These are phyloP conservation scores for Ophiostoma montium DNA, from an alignment of 2,329 filamentous ascomycete genomes.

Conservation along the genomic window DNA sequence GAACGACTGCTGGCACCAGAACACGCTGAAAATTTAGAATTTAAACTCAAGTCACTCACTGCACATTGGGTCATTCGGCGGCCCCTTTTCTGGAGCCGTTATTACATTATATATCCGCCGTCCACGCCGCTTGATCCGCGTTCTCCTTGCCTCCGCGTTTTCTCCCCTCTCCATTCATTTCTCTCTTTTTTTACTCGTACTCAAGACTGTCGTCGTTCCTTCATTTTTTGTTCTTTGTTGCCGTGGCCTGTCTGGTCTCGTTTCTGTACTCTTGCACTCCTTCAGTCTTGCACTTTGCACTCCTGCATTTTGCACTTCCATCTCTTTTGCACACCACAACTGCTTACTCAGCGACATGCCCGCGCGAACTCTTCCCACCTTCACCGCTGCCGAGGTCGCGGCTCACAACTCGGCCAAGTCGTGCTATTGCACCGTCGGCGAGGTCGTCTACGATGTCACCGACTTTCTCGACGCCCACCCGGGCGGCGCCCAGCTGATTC, in stretches of 20 bases:
- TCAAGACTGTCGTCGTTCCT: too few relatives aligned
- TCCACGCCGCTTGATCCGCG: background rate
- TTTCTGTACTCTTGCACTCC: background rate
- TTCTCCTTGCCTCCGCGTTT: background rate
- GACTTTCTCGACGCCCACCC: conserved; percentile 83
- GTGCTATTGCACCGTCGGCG: conserved; percentile 84
- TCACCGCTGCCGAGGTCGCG: conserved; percentile 68
- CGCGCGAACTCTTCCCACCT: conserved; percentile 55
- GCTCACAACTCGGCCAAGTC: conserved; percentile 66
- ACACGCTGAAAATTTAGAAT: background rate
- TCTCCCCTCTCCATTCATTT: too few relatives aligned
- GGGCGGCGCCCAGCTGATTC: conserved; percentile 73
- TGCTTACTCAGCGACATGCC: background rate
- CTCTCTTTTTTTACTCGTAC: too few relatives aligned
- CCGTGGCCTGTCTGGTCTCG: background rate
- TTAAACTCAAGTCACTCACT: too few relatives aligned
- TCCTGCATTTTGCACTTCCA: background rate
- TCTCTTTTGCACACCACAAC: background rate
- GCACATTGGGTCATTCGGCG: background rate
- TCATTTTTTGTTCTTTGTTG: too few relatives aligned
- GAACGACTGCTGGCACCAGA: too few relatives aligned
- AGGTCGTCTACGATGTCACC: conserved; percentile 90
- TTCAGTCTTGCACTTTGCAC: background rate
- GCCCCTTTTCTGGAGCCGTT: conserved; percentile 1
- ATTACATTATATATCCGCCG: background rate